Evolutionary conservation across 106 monocot genomes (phyloP), one percentile per base, ranked within the genome.

Genomic region (Triglochin maritima): DNA sequence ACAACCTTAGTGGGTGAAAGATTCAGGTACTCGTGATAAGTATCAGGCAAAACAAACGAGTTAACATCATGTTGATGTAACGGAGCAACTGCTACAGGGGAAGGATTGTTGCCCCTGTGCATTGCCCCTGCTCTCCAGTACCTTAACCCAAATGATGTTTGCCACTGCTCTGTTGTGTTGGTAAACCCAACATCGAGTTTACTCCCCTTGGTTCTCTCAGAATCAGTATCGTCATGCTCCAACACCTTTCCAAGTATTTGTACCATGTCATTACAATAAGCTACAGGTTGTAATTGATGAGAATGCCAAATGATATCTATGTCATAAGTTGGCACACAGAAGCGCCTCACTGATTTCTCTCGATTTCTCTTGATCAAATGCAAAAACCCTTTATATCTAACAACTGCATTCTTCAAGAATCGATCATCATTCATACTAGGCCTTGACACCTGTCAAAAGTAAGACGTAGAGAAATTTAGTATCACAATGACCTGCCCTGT

Each of bases 301-400:
- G 95, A 80, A 74, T 96, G 95, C 95, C 95, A 96, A 12, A 96
- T 85, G 17, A 96, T 77, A 70, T 96, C 95, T 53, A 96, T 72
- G 63, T 96, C 95, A 77, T 96, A 96, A 61, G 87, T 86, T 56
- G 95, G 95, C 16, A 96, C 95, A 54, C 83, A 80, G 69, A 96
- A 96, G 17, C 44, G 71, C 47, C 71, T 88, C 50, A 73, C 50
- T 45, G 79, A 80, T 59, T 58, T 81, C 52, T 96, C 90, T 68
- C 79, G 69, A 73, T 84, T 87, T 77, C 65, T 96, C 68, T 80
- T 85, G 77, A 90, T 87, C 17, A 96, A 64, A 77, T 86, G 74
- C 71, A 96, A 72, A 75, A 96, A 96, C 2, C 85, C 95, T 64
- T 90, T 90, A 44, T 96, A 96, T 77, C 95, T 83, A 29, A 75